phyloP scores from a whole-genome alignment of 371 early-diverging fungal genomes.

The Nematocida parisii region DNA sequence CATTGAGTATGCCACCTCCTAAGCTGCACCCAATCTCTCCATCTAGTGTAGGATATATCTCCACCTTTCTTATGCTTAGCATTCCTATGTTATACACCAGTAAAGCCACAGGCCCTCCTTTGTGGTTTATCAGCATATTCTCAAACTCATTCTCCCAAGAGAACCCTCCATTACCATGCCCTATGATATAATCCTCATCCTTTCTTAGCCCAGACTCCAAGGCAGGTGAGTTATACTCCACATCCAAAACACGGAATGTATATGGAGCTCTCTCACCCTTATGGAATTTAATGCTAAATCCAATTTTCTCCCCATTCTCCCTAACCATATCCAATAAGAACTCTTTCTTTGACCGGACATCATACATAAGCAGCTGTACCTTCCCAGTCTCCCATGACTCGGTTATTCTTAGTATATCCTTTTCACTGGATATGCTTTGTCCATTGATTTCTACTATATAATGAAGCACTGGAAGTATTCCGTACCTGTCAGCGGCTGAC shows the following conservation, averaged over 20 bases:
- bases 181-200: conserved; percentile 64
- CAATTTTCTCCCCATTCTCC: conserved; percentile 50
- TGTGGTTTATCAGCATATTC: conserved; percentile 37
- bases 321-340: conserved; percentile 35
- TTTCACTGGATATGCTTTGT: conserved; percentile 24
- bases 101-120: conserved; percentile 37
- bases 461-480: conserved; percentile 64
- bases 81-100: conserved; percentile 59
- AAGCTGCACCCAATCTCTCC: conserved; percentile 61
- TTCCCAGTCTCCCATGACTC: conserved; percentile 51
- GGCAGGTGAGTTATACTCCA: conserved; percentile 55
- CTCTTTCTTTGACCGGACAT: conserved; percentile 50
- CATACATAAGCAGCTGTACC: conserved; percentile 51
- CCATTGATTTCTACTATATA: conserved; percentile 57
- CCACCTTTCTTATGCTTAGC: conserved; percentile 53
- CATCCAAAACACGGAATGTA: conserved; percentile 55
- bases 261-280: conserved; percentile 19
- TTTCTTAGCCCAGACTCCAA: conserved; percentile 52
- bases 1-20: conserved; percentile 59
- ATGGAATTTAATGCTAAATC: conserved; percentile 60
- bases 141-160: conserved; percentile 15
- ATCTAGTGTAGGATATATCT: conserved; percentile 43
- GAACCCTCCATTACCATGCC: conserved; percentile 54
- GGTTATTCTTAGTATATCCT: conserved; percentile 53
- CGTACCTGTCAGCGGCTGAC: conserved; percentile 45